These are phyloP conservation scores for Pseudoperonospora humuli DNA, from an alignment of 352 stramenopile species.

Conservation along the genomic window DNA sequence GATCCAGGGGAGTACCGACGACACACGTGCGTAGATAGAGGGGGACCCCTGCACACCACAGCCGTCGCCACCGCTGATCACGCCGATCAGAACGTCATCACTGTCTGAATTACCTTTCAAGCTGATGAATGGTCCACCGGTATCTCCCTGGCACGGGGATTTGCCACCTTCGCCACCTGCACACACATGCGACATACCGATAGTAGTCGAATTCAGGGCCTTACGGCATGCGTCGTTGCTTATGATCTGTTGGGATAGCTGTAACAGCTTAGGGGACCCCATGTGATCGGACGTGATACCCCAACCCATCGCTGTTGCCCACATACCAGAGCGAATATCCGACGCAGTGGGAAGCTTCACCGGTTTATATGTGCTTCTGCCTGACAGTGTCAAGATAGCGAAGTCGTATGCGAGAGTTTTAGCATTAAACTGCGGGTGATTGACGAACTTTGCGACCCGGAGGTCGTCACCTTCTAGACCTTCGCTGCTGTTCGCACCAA, in stretches of 20 bases:
- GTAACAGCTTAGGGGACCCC: constrained; percentile 9
- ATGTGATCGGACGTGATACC: constrained; percentile 10
- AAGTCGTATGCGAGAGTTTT: constrained; percentile 28
- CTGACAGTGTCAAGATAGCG: constrained; percentile 23
- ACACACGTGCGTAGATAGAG: constrained; percentile 18
- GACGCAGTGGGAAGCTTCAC: constrained; percentile 17
- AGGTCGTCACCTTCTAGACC: constrained; percentile 16
- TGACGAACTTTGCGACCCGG: constrained; percentile 14
- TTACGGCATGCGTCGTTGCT: constrained; percentile 11
- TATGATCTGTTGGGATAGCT: constrained; percentile 7
- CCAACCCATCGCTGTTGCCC: constrained; percentile 18
- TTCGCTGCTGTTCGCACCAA: constrained; percentile 1
- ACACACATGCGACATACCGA: constrained; percentile 21
- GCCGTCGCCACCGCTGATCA: constrained; percentile 35
- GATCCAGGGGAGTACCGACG: constrained; percentile 15
- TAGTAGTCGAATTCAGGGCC: constrained; percentile 7
- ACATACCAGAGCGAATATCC: constrained; percentile 11
- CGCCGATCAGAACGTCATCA: constrained; percentile 37
- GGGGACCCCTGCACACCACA: constrained; percentile 24
- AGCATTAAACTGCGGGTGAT: constrained; percentile 32
- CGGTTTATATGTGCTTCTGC: constrained; percentile 14
- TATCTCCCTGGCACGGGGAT: constrained; percentile 28
- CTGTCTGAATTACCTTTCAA: constrained; percentile 13
- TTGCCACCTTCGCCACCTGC: constrained; percentile 18
- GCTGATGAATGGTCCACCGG: constrained; percentile 23